phyloP scores from a whole-genome alignment of 2,329 filamentous ascomycete genomes.

The Dactylonectria estremocensis region DNA sequence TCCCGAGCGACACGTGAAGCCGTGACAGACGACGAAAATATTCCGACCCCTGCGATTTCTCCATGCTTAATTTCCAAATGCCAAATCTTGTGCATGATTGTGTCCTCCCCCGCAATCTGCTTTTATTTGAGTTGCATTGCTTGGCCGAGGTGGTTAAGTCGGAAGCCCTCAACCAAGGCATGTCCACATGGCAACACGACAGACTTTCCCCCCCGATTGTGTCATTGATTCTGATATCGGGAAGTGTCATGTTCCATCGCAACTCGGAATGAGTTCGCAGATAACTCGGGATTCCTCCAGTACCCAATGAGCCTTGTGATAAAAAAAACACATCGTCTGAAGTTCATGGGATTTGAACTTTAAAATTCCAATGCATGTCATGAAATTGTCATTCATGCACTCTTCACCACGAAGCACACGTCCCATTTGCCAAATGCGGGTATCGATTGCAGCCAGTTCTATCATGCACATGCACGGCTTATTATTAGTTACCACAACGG shows the following conservation, averaged over 20 bases:
- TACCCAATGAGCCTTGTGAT: not conserved
- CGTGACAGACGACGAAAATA: constrained; percentile 2
- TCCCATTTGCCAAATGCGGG: not conserved
- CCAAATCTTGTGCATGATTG: constrained; percentile 16
- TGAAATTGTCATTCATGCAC: constrained; percentile 25
- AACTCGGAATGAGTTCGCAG: not conserved
- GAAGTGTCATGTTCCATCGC: not conserved
- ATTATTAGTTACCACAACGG: not conserved
- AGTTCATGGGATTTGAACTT: not conserved
- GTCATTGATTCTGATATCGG: not conserved
- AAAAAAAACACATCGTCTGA: not conserved
- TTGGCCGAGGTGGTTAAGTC: constrained; percentile 16
- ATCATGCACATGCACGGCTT: not conserved
- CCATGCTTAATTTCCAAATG: constrained; percentile 21
- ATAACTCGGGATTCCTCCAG: not conserved
- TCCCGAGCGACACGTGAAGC: constrained; percentile 28
- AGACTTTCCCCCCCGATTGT: not conserved
- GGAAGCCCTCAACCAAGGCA: not conserved
- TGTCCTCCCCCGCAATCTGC: constrained; percentile 20
- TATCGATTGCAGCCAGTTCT: constrained; percentile 11
- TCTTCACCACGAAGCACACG: not conserved
- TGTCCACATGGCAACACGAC: not conserved
- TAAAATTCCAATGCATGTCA: not conserved
- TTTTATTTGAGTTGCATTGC: not conserved
- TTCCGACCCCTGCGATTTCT: constrained; percentile 11